Conservation (phyloP, 768 basidiomycete species). For the Lanmaoa rubissima region DNA sequence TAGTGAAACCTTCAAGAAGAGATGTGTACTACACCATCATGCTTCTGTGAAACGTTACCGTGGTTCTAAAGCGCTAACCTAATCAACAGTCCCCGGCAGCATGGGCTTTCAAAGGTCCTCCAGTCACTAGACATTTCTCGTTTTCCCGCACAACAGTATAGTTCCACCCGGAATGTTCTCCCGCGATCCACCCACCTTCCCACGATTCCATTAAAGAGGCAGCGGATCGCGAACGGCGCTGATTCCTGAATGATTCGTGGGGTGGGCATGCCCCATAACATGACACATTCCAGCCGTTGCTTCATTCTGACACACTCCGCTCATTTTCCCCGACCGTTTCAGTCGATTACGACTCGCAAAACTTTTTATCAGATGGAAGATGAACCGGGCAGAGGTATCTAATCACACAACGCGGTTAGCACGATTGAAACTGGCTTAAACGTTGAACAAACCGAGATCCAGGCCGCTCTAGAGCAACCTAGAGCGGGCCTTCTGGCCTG, state of each 20-base stretch:
- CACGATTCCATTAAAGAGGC: neutral
- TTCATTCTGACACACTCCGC: neutral
- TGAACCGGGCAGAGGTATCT: neutral
- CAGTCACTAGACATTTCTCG: neutral
- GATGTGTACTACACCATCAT: neutral
- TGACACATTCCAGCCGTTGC: neutral
- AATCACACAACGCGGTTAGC: conserved; percentile 7
- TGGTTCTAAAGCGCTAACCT: neutral
- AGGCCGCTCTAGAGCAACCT: no score
- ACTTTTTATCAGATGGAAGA: neutral
- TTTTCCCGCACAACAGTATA: neutral
- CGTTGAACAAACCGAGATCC: no score
- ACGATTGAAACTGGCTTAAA: no score
- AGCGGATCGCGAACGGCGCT: conserved; percentile 15
- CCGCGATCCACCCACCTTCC: neutral
- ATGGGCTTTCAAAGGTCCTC: neutral
- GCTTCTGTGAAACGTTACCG: neutral
- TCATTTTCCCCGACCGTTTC: conserved; percentile 28
- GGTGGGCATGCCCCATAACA: neutral
- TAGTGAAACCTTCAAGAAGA: neutral
- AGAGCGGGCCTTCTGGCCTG: no score
- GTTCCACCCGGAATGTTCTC: neutral
- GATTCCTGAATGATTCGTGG: neutral
- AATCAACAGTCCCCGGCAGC: neutral
- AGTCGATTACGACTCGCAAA: conserved; percentile 10